Conservation (phyloP, 2,329 filamentous ascomycete species). For the Colletotrichum lentis region DNA sequence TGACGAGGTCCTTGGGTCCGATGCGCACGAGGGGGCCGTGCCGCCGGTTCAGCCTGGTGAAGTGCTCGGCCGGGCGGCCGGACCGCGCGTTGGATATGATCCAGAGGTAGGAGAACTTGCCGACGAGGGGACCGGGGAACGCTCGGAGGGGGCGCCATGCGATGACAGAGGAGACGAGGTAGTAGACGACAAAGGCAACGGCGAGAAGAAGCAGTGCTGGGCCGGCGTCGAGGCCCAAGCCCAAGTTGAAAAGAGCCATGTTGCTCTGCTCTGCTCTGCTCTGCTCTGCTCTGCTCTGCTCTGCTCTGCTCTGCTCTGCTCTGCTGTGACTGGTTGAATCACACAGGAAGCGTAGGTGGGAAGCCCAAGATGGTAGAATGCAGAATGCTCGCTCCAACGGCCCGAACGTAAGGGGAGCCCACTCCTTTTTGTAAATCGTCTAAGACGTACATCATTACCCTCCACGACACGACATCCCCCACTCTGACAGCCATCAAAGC, state of each 20-base stretch:
- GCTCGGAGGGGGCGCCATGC: conserved; percentile 43
- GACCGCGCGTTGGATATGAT: conserved; percentile 28
- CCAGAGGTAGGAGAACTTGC: conserved; percentile 36
- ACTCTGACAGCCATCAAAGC: not conserved
- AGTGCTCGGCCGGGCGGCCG: conserved; percentile 23
- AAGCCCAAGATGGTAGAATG: not conserved
- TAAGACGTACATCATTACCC: not conserved
- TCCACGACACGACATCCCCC: not conserved
- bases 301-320: not conserved
- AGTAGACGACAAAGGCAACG: conserved; percentile 32
- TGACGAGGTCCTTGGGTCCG: conserved; percentile 39
- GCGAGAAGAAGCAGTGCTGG: conserved; percentile 9
- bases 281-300: not conserved
- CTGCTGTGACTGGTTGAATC: not conserved
- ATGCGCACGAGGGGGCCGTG: conserved; percentile 39
- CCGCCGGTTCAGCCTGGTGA: conserved; percentile 24
- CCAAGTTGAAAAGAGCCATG: conserved; percentile 16
- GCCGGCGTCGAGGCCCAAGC: not conserved
- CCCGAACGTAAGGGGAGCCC: not conserved
- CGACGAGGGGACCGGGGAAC: conserved; percentile 28
- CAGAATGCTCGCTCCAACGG: no score
- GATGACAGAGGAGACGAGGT: conserved; percentile 38
- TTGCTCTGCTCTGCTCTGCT: not conserved
- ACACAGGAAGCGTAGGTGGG: not conserved
- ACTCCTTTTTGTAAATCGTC: not conserved